Percentiles rank a stretch among this genome's conserved stretches.
Conservation (phyloP, 2,329 filamentous ascomycete genomes). For the Calonectria ilicicola region DNA sequence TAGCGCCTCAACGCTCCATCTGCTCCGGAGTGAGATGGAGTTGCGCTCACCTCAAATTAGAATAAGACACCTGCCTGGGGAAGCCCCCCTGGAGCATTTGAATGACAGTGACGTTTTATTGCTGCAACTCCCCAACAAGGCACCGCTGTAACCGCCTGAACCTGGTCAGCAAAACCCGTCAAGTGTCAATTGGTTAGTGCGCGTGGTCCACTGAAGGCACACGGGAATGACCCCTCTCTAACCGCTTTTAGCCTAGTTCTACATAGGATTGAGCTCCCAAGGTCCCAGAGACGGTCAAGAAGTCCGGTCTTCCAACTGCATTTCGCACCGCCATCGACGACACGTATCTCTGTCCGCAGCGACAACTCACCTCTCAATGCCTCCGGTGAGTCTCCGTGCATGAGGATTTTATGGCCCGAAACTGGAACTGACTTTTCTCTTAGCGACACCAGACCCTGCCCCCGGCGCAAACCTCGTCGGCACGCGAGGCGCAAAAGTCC, state of each 20-base stretch:
- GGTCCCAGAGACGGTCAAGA: background rate
- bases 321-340: background rate
- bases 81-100: conserved; percentile 25
- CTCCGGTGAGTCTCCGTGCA: conserved; percentile 64
- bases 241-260: conserved; percentile 6
- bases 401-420: conserved; percentile 48
- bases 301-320: background rate
- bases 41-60: background rate
- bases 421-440: conserved; percentile 22
- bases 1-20: conserved; percentile 41
- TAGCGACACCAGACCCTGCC: conserved; percentile 68
- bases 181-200: conserved; percentile 33
- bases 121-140: conserved; percentile 20
- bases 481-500: conserved; percentile 80
- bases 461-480: conserved; percentile 70
- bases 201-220: background rate
- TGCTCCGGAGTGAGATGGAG: conserved; percentile 24
- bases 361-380: conserved; percentile 54
- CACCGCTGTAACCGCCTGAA: background rate
- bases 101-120: conserved; percentile 42
- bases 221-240: background rate
- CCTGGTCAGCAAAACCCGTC: conserved; percentile 37
- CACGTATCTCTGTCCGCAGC: background rate
- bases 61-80: background rate
- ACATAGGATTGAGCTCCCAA: background rate